phyloP scores from a whole-genome alignment of 257 asterid genomes.

The Sherardia arvensis region DNA sequence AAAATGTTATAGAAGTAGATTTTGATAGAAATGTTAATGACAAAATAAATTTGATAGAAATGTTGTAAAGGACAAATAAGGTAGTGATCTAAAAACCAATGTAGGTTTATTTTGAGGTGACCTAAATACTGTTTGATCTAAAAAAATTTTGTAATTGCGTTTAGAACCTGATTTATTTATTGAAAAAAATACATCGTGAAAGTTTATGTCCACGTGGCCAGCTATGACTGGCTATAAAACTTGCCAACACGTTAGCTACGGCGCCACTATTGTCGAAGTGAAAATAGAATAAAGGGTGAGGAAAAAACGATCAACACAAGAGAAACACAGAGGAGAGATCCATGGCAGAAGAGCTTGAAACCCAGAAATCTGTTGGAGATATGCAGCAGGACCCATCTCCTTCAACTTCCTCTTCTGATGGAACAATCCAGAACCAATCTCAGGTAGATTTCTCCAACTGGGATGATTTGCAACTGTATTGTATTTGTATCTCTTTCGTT shows the following conservation, averaged over 20 bases:
- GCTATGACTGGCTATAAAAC: neutral
- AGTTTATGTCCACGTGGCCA: neutral
- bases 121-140: too few species aligned
- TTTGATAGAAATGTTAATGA: too few species aligned
- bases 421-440: neutral
- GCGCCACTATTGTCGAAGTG: neutral
- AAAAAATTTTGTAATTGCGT: too few species aligned
- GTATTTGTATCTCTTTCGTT: neutral
- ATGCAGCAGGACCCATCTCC: conserved; percentile 3
- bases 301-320: neutral
- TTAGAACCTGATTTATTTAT: too few species aligned
- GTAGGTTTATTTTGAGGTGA: too few species aligned
- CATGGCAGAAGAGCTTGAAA: conserved; percentile 16
- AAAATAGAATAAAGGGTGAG: neutral
- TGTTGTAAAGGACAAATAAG: too few species aligned
- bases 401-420: conserved; percentile 9
- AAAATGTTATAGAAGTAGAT: too few species aligned
- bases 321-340: neutral
- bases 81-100: too few species aligned
- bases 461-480: neutral
- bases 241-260: neutral
- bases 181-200: neutral
- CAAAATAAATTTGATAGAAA: too few species aligned
- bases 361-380: neutral
- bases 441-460: conserved; percentile 10